A percentile compares a stretch with the other conserved stretches of the same genome.
These are phyloP conservation scores for Excoecaria cochinchinensis DNA, from an alignment of 345 rosid species.

Conservation along the genomic window DNA sequence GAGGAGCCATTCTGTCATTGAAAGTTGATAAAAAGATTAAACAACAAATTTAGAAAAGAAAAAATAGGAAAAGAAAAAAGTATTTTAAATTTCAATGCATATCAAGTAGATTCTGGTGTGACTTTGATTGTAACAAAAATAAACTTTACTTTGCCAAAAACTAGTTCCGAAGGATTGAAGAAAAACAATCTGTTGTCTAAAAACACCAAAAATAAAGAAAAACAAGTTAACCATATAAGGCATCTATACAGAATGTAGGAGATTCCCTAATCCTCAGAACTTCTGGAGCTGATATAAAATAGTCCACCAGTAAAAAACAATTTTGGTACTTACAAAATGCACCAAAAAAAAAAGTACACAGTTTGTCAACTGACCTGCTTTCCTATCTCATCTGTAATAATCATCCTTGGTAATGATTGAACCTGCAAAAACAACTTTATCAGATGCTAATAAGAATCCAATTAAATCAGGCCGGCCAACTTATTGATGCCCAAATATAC, in stretches of 20 bases:
- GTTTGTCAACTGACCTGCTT: constrained; percentile 62
- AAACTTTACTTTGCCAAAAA: background rate
- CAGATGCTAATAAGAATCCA: constrained; percentile 8
- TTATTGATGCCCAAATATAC: constrained; percentile 37
- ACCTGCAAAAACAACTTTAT: constrained; percentile 56
- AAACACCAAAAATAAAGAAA: background rate
- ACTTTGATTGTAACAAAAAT: background rate
- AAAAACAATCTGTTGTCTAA: background rate
- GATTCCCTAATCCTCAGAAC: background rate
- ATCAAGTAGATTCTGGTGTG: background rate
- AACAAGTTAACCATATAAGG: background rate
- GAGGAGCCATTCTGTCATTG: background rate
- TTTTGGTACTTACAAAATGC: background rate
- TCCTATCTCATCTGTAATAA: constrained; percentile 91
- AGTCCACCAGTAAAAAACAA: background rate
- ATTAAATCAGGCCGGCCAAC: constrained; percentile 11
- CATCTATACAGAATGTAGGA: background rate
- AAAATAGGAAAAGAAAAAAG: background rate
- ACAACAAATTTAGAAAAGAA: background rate
- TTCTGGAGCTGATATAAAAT: background rate
- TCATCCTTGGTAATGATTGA: constrained; percentile 95
- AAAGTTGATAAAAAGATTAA: background rate
- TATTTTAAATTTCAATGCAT: background rate
- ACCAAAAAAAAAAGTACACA: constrained; percentile 13
- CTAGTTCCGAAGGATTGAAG: background rate